Percentiles rank a stretch among this genome's conserved stretches.
phyloP scores from a whole-genome alignment of 768 basidiomycete genomes.

The Goffeauzyma gilvescens region DNA sequence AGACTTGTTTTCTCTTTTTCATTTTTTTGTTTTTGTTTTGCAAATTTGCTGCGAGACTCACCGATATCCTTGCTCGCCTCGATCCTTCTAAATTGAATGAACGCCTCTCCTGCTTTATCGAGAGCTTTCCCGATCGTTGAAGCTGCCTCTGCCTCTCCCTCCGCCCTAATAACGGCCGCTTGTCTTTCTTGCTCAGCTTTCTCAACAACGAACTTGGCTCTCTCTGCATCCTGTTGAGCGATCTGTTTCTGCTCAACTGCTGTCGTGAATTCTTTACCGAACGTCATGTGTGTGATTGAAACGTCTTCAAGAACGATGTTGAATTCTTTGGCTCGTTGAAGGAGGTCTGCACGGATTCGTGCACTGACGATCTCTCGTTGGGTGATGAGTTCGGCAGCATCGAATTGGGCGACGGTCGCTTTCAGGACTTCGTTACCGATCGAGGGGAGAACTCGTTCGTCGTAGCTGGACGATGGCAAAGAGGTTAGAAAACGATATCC shows the following conservation, averaged over 20 bases:
- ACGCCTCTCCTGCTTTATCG: conserved; percentile 86
- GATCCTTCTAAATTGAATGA: conserved; percentile 84
- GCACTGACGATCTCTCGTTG: conserved; percentile 94
- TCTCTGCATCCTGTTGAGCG: conserved; percentile 97
- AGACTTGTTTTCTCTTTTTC: too few species aligned
- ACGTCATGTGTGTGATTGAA: conserved; percentile 49
- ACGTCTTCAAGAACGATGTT: conserved; percentile 91
- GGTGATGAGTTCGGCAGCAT: conserved; percentile 49
- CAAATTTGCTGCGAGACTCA: conserved; percentile 10
- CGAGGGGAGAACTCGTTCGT: conserved; percentile 89
- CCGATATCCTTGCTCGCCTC: conserved; percentile 95
- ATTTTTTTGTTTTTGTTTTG: too few species aligned
- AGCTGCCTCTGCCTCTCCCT: conserved; percentile 96
- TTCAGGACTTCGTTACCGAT: conserved; percentile 97
- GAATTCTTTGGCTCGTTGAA: conserved; percentile 88
- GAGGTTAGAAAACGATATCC: neutral
- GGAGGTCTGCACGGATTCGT: conserved; percentile 72
- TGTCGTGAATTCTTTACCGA: conserved; percentile 34
- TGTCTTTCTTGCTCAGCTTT: conserved; percentile 99
- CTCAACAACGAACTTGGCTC: conserved; percentile 97
- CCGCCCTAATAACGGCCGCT: conserved; percentile 91
- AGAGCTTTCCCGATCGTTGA: conserved; percentile 74
- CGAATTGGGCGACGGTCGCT: conserved; percentile 94
- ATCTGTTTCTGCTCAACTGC: conserved; percentile 99
- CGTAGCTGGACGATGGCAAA: conserved; percentile 40